phyloP scores from a whole-genome alignment of 768 basidiomycete species.

The Leucocoprinus birnbaumii region DNA sequence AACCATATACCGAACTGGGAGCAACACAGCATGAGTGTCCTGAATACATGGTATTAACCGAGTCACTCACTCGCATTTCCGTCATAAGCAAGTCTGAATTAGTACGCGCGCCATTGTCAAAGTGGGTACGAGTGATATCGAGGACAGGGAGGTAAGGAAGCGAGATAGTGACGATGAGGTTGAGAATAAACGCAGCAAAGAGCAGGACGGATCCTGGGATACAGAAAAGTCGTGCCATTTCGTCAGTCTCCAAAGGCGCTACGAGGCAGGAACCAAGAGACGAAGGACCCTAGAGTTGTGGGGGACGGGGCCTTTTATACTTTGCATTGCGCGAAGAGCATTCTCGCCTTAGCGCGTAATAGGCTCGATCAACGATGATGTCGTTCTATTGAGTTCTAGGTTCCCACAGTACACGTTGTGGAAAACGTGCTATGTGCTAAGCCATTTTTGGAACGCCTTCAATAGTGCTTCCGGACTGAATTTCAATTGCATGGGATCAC shows the following conservation, averaged over 20 bases:
- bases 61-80: slow-evolving; percentile 51
- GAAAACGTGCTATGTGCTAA: slow-evolving; percentile 1
- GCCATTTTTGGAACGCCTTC: not conserved
- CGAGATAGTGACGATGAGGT: slow-evolving; percentile 67
- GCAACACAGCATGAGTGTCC: too few species aligned
- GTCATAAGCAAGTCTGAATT: slow-evolving; percentile 26
- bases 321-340: too few species aligned
- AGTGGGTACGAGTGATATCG: slow-evolving; percentile 62
- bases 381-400: not conserved
- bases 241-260: too few species aligned
- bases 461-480: too few species aligned
- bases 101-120: slow-evolving; percentile 29
- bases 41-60: not conserved
- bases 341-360: too few species aligned
- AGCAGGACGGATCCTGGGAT: slow-evolving; percentile 56
- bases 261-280: slow-evolving; percentile 1
- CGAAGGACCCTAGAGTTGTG: too few species aligned
- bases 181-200: slow-evolving; percentile 60
- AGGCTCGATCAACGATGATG: not conserved
- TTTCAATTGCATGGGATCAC: too few species aligned
- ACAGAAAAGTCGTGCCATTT: slow-evolving; percentile 50
- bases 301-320: too few species aligned
- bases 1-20: slow-evolving; percentile 72
- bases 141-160: slow-evolving; percentile 65
- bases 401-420: slow-evolving; percentile 5